These are phyloP conservation scores for Coemansia pectinata DNA, from an alignment of 192 early-diverging fungal species.

Conservation along the genomic window DNA sequence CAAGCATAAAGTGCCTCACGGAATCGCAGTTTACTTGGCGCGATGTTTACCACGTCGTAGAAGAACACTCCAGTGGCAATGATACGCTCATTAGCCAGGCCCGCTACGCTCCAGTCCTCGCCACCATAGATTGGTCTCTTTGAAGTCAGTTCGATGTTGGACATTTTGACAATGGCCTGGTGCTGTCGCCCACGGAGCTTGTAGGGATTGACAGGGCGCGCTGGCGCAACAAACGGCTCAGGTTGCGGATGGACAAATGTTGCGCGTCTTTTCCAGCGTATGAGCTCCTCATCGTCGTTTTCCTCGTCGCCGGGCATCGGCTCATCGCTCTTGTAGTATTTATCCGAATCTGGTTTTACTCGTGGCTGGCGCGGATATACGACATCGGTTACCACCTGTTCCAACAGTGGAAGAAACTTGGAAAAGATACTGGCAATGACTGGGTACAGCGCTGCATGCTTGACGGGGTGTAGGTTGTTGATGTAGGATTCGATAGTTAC, in stretches of 20 bases:
- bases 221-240: no score
- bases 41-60: no score
- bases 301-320: no score
- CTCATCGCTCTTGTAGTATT: no score
- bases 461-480: slow-evolving; percentile 17
- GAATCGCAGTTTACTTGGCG: no score
- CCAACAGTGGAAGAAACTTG: slow-evolving; percentile 18
- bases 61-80: no score
- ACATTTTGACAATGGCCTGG: slow-evolving; percentile 49
- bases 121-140: slow-evolving; percentile 60
- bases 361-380: not conserved
- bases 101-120: slow-evolving; percentile 62
- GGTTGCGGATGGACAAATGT: no score
- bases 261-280: not conserved
- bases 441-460: slow-evolving; percentile 46
- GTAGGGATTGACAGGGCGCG: no score
- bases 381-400: slow-evolving; percentile 30
- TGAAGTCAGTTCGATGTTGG: slow-evolving; percentile 66
- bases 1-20: not conserved
- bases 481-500: no score
- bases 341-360: not conserved
- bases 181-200: no score
- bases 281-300: not conserved
- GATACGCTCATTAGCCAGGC: no score
- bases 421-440: not conserved